Percentiles rank a stretch among this genome's conserved stretches.
Conservation (phyloP, 371 early-diverging fungal genomes). For the Mucor circinelloides region DNA sequence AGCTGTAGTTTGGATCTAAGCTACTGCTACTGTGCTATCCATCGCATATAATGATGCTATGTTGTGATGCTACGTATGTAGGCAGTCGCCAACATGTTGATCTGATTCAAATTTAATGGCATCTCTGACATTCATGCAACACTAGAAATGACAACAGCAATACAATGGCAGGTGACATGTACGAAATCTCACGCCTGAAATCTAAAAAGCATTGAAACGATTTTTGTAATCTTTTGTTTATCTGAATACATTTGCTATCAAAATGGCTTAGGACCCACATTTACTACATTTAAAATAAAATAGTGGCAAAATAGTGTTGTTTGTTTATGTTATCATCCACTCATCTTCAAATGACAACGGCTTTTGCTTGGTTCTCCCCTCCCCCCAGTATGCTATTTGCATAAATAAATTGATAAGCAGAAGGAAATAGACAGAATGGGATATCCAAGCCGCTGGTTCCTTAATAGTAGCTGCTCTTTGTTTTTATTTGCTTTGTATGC, state of each 20-base stretch:
- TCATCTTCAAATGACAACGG: not conserved
- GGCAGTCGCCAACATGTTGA: no score
- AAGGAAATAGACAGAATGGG: not conserved
- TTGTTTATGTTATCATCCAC: not conserved
- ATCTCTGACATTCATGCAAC: no score
- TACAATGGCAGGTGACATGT: not conserved
- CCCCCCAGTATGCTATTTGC: not conserved
- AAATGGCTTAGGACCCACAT: not conserved
- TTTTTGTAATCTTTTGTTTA: not conserved
- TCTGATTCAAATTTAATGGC: no score
- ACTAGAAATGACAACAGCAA: not conserved
- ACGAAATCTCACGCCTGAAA: not conserved
- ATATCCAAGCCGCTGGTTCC: not conserved
- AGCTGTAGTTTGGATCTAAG: no score
- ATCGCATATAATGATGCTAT: no score
- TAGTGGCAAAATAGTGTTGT: not conserved
- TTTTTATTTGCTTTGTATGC: not conserved
- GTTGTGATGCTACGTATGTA: no score
- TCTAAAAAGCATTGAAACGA: not conserved
- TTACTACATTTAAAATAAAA: not conserved
- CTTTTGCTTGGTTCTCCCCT: not conserved
- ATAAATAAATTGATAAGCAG: no score
- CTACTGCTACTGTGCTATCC: no score
- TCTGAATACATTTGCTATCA: not conserved
- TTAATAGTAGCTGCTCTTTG: not conserved